These are phyloP conservation scores for Glaciozyma antarctica DNA, from an alignment of 768 basidiomycete genomes.

Conservation along the genomic window DNA sequence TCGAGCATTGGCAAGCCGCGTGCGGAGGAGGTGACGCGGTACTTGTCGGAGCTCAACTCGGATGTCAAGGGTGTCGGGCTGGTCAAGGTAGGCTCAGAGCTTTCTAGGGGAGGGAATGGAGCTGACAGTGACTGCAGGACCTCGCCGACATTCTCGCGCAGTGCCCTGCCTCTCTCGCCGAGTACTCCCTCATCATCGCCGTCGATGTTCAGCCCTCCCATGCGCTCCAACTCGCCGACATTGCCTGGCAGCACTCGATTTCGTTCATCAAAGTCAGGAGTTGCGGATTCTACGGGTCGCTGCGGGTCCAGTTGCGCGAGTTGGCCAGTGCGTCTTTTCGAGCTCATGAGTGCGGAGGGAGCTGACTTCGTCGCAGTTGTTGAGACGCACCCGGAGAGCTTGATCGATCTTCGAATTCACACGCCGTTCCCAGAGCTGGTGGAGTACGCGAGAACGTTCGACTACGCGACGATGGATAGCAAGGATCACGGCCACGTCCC, in stretches of 20 bases:
- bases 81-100: conserved; percentile 39
- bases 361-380: conserved; percentile 51
- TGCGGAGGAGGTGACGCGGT: conserved; percentile 65
- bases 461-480: conserved; percentile 69
- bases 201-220: conserved; percentile 63
- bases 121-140: conserved; percentile 34
- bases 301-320: conserved; percentile 80
- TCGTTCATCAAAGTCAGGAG: conserved; percentile 70
- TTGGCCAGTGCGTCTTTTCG: conserved; percentile 52
- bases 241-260: conserved; percentile 38
- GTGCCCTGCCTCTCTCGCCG: conserved; percentile 45
- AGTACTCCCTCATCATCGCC: conserved; percentile 71
- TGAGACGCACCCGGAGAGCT: conserved; percentile 63
- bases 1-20: conserved; percentile 69
- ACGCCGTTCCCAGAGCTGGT: conserved; percentile 75
- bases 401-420: conserved; percentile 69
- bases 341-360: background rate
- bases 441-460: conserved; percentile 59
- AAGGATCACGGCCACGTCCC: conserved; percentile 86
- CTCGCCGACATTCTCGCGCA: conserved; percentile 53
- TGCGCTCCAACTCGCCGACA: conserved; percentile 47
- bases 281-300: conserved; percentile 80
- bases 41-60: conserved; percentile 78
- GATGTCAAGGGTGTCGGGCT: conserved; percentile 64
- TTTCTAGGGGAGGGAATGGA: background rate